Evolutionary conservation across 345 rosid species (phyloP).

Genomic region (Eucalyptus caleyi): DNA sequence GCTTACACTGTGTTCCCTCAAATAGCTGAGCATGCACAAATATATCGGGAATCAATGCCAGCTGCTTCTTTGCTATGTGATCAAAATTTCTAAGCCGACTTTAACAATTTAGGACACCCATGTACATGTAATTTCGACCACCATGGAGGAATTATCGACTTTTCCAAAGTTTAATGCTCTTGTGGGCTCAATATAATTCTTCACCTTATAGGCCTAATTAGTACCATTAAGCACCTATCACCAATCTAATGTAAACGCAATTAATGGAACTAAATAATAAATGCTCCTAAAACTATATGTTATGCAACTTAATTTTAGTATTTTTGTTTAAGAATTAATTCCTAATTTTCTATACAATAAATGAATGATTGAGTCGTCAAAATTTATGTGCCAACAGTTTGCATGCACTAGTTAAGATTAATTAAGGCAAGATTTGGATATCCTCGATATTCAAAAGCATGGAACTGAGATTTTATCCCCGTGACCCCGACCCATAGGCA

Average conservation of each 20-base stretch:
- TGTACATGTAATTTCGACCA: neutral
- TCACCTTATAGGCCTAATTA: neutral
- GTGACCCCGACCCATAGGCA: neutral
- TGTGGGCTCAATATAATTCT: neutral
- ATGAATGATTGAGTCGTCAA: neutral
- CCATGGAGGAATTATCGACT: neutral
- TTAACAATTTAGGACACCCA: neutral
- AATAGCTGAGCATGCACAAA: neutral
- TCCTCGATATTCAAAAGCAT: neutral
- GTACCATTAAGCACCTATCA: neutral
- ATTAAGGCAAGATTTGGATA: neutral
- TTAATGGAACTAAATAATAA: neutral
- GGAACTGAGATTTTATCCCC: neutral
- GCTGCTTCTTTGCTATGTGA: neutral
- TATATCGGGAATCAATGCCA: neutral
- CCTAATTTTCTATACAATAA: no score
- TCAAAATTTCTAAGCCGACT: neutral
- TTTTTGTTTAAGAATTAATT: neutral
- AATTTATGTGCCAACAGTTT: neutral
- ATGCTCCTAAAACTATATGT: neutral
- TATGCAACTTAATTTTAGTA: neutral
- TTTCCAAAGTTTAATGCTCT: neutral
- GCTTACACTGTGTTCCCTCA: neutral
- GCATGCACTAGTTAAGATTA: neutral
- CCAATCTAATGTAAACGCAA: accelerated